Base-by-base conservation (phyloP, 345 rosid species). In the Eucalyptus erythrocorys region DNA sequence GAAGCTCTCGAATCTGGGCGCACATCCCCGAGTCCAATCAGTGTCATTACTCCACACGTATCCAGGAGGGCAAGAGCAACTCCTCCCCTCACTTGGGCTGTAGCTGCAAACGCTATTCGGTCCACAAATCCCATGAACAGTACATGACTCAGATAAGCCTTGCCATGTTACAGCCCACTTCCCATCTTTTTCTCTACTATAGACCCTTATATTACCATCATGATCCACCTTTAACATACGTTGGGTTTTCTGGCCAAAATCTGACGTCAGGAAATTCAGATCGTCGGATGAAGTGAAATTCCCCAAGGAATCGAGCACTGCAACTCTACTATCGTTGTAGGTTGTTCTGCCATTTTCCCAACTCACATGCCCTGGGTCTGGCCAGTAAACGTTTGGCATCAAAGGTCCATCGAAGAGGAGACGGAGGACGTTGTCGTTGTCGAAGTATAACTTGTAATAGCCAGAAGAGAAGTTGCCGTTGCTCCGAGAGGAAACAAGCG, bases 391-490 rank as follows among this genome's bases (percentile, higher is more conserved):
- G 64, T 88, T 90, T 15, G 92, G 8, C 57, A 45, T 3, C 34
- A 79, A 87, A 43, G 89, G 88, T 34, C 87, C 92, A 37, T 88
- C 50, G 43, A 87, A 91, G 43, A 89, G 15, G 43, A 91, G 91
- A 13, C 86, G 89, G 2, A 92, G 87, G 42, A 92, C 91, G 59
- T 91, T 92, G 87, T 92, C 91, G 26, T 91, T 66, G 45, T 91
- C 92, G n/a, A 89, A 93, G 61, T 48, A 86, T 8, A 93, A 81
- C 91, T 84, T 89, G 85, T 91, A 90, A 51, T 66, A 84, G 2
- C 95, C 92, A 13, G 90, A 90, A 87, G 90, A 92, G 45, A 40
- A 86, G 86, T 93, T 91, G n/a, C 37, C 50, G 89, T 87, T n/a
- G 50, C 48, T 87, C 85, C 86, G 34, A 64, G 68, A 48, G 1